phyloP scores from a whole-genome alignment of 2,329 filamentous ascomycete genomes.

The Aaosphaeria pasadenensis region DNA sequence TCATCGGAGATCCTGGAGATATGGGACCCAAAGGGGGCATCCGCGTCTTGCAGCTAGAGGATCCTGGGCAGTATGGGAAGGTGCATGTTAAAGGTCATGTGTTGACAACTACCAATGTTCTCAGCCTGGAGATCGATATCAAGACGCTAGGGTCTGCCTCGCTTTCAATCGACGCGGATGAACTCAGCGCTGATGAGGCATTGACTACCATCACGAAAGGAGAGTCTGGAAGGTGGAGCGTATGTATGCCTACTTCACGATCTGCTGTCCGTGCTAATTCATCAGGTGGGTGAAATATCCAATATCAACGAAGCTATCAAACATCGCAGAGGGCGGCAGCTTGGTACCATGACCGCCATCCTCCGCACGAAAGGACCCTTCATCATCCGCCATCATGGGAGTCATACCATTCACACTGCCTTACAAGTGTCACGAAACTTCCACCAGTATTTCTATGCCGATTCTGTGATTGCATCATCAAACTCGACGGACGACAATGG shows the following conservation, averaged over 20 bases:
- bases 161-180: slow-evolving; percentile 21
- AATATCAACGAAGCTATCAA: slow-evolving; percentile 4
- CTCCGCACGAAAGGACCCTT: slow-evolving; percentile 48
- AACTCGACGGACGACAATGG: background rate
- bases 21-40: slow-evolving; percentile 53
- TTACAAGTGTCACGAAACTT: slow-evolving; percentile 57
- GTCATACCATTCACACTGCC: slow-evolving; percentile 38
- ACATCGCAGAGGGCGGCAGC: slow-evolving; percentile 46
- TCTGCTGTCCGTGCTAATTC: background rate
- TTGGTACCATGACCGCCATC: slow-evolving; percentile 54
- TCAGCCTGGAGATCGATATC: slow-evolving; percentile 25
- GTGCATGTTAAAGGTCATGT: slow-evolving; percentile 39
- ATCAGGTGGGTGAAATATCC: slow-evolving; percentile 3
- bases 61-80: slow-evolving; percentile 51
- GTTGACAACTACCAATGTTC: slow-evolving; percentile 33
- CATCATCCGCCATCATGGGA: slow-evolving; percentile 36
- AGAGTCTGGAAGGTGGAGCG: slow-evolving; percentile 4
- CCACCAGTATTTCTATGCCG: slow-evolving; percentile 57
- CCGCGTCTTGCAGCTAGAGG: slow-evolving; percentile 47
- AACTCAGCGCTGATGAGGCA: slow-evolving; percentile 6
- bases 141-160: slow-evolving; percentile 8
- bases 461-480: slow-evolving; percentile 40
- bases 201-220: background rate
- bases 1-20: slow-evolving; percentile 52
- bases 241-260: slow-evolving; percentile 2